These are phyloP conservation scores for Ogataea hybrid DNA, from an alignment of 1,139 yeast species.

Conservation along the genomic window DNA sequence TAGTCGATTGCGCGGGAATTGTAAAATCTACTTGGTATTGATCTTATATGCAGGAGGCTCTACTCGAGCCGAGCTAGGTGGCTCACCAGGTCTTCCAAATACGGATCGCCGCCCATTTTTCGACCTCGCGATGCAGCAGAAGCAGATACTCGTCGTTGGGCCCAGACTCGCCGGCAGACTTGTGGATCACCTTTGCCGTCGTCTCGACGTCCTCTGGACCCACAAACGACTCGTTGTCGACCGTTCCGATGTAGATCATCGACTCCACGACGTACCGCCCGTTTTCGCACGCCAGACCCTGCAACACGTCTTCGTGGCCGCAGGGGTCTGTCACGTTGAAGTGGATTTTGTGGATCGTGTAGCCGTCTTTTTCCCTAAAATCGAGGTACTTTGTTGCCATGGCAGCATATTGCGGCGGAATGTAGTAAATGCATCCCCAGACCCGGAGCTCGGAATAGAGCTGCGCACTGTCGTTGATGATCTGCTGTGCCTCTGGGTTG, in stretches of 20 bases:
- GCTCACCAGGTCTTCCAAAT: slow-evolving; percentile 20
- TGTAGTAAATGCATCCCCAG: slow-evolving; percentile 83
- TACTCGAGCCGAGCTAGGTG: neutral
- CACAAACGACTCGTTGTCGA: slow-evolving; percentile 74
- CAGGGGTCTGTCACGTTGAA: slow-evolving; percentile 45
- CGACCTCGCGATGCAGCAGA: slow-evolving; percentile 52
- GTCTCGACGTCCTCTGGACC: slow-evolving; percentile 66
- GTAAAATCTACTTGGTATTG: neutral
- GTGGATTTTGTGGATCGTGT: slow-evolving; percentile 66
- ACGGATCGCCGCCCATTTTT: slow-evolving; percentile 36
- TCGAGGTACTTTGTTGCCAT: slow-evolving; percentile 70
- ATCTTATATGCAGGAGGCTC: neutral
- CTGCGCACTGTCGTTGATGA: slow-evolving; percentile 22
- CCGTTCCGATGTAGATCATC: slow-evolving; percentile 78
- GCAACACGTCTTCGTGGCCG: slow-evolving; percentile 28
- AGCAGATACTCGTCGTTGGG: slow-evolving; percentile 68
- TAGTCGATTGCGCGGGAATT: slow-evolving; percentile 5
- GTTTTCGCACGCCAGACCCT: slow-evolving; percentile 31
- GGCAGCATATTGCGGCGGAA: slow-evolving; percentile 61
- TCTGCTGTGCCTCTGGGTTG: slow-evolving; percentile 9
- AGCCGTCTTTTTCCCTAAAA: slow-evolving; percentile 86
- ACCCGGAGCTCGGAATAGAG: slow-evolving; percentile 47
- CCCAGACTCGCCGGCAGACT: slow-evolving; percentile 77
- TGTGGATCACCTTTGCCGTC: slow-evolving; percentile 61
- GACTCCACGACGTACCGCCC: slow-evolving; percentile 51